Conservation (phyloP, 1,284 basidiomycete species). For the Inonotus obliquus region DNA sequence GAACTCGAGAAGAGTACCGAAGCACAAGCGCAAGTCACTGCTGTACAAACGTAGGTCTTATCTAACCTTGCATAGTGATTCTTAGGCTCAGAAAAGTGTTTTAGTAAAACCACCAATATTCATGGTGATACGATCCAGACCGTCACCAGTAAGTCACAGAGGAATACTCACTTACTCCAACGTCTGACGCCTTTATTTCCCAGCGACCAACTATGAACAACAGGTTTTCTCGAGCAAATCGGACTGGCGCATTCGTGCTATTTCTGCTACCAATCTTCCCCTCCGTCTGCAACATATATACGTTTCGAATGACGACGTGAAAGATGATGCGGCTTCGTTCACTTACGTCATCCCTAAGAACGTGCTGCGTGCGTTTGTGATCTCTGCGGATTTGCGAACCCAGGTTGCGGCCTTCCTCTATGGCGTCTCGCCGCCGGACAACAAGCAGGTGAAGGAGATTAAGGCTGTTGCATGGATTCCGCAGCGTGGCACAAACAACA, state of each 20-base stretch:
- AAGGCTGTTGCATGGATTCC: slow-evolving; percentile 96
- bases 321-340: slow-evolving; percentile 90
- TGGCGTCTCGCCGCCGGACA: slow-evolving; percentile 90
- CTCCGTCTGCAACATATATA: slow-evolving; percentile 98
- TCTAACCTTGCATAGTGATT: not conserved
- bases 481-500: slow-evolving; percentile 93
- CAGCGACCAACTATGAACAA: slow-evolving; percentile 95
- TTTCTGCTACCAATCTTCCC: slow-evolving; percentile 93
- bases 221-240: slow-evolving; percentile 98
- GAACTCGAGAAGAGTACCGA: slow-evolving; percentile 96
- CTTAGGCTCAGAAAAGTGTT: not conserved
- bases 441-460: slow-evolving; percentile 98
- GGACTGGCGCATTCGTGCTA: slow-evolving; percentile 97
- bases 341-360: slow-evolving; percentile 99
- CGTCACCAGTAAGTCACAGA: slow-evolving; percentile 70
- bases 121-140: slow-evolving; percentile 97
- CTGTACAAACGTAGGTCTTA: slow-evolving; percentile 76
- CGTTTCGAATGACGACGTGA: slow-evolving; percentile 98
- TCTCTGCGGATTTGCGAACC: slow-evolving; percentile 90
- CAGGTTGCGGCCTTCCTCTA: slow-evolving; percentile 96
- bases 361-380: slow-evolving; percentile 91
- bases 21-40: slow-evolving; percentile 93
- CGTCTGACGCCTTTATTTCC: slow-evolving; percentile 18
- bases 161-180: slow-evolving; percentile 4
- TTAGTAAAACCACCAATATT: slow-evolving; percentile 91